Conservation (phyloP, 352 stramenopile genomes). For the Phytopythium boreale region DNA sequence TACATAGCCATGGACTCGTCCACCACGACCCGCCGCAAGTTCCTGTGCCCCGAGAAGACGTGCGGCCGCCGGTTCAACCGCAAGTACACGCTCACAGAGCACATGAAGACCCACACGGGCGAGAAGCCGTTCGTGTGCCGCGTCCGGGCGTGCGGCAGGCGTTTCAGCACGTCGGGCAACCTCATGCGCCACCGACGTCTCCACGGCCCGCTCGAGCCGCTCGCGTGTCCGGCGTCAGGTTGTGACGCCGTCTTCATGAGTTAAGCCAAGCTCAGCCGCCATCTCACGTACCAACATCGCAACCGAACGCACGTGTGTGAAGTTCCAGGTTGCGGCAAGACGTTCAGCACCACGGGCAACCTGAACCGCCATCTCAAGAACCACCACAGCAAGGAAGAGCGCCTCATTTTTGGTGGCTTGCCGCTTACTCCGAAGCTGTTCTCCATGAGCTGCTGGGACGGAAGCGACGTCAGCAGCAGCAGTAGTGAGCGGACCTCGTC, state of each 20-base stretch:
- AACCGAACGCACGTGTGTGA: slow-evolving; percentile 21
- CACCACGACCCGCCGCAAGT: not conserved
- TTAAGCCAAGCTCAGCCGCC: slow-evolving; percentile 37
- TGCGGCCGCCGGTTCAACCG: slow-evolving; percentile 35
- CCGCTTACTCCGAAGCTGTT: not conserved
- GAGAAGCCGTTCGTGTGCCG: slow-evolving; percentile 49
- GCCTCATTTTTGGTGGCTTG: slow-evolving; percentile 9
- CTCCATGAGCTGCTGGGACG: not conserved
- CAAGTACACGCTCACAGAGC: slow-evolving; percentile 56
- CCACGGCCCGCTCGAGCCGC: slow-evolving; percentile 32
- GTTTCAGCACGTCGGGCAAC: slow-evolving; percentile 62
- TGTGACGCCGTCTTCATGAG: slow-evolving; percentile 34
- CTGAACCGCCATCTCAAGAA: slow-evolving; percentile 47
- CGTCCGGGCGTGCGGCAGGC: slow-evolving; percentile 29
- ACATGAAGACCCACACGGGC: slow-evolving; percentile 60
- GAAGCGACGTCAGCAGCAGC: not conserved
- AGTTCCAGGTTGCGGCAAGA: slow-evolving; percentile 37
- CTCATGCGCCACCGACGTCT: slow-evolving; percentile 53
- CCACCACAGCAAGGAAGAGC: slow-evolving; percentile 17
- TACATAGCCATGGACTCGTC: too few species aligned
- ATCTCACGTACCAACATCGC: slow-evolving; percentile 43
- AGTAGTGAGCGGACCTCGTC: not conserved
- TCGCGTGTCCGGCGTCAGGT: slow-evolving; percentile 23
- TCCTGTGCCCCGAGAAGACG: slow-evolving; percentile 18
- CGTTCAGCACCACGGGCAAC: slow-evolving; percentile 60